Evolutionary conservation across 495 filamentous ascomycete species (phyloP).

Genomic region (Chaetomium fimeti): DNA sequence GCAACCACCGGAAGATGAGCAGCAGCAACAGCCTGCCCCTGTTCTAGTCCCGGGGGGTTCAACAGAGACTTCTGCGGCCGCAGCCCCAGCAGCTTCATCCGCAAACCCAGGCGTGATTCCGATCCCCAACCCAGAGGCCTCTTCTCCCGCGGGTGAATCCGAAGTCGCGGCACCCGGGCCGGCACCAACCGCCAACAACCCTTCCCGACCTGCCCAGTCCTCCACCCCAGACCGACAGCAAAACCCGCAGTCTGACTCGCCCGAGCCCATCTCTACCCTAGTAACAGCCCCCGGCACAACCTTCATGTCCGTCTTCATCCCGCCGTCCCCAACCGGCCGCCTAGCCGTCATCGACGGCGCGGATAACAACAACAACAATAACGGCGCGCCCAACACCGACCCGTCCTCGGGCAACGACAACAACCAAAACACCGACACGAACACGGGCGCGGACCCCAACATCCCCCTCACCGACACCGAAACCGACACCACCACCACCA

Average conservation of each 20-base stretch:
- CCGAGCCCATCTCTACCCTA: slow-evolving; percentile 5
- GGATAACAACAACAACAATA: not conserved
- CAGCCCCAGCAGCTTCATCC: not conserved
- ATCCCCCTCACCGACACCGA: not conserved
- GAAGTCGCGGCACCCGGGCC: not conserved
- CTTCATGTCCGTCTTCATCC: slow-evolving; percentile 27
- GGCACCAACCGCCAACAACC: not conserved
- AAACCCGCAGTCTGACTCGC: not conserved
- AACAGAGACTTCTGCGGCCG: not conserved
- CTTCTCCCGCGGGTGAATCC: not conserved
- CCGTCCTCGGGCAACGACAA: not conserved
- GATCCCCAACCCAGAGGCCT: not conserved
- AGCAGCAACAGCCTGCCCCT: slow-evolving; percentile 14
- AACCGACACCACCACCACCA: not conserved
- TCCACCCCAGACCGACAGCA: not conserved
- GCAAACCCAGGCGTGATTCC: not conserved
- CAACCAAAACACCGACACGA: not conserved
- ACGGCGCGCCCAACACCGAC: not conserved
- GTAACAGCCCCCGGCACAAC: slow-evolving; percentile 21
- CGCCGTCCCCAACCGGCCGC: slow-evolving; percentile 20
- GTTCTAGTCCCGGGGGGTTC: slow-evolving; percentile 2
- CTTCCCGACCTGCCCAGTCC: not conserved
- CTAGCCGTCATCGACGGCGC: slow-evolving; percentile 11
- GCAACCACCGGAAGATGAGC: not conserved
- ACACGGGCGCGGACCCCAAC: not conserved